Conservation (phyloP, 805 yeast species). For the Zygoascus bituminiphila region DNA sequence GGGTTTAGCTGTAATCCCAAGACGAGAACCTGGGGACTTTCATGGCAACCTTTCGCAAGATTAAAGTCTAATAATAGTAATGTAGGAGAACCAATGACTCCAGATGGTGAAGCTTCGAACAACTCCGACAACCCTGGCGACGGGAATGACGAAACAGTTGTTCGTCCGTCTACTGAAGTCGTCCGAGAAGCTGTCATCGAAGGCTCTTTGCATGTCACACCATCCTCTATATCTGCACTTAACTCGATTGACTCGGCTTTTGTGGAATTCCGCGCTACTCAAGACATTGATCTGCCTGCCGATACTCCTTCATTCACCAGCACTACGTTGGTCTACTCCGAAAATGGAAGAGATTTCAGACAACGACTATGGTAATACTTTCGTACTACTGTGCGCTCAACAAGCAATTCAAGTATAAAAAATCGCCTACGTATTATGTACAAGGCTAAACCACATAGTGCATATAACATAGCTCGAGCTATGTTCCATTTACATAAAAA, state of each 20-base stretch:
- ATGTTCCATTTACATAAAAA: too few species aligned
- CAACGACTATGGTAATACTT: neutral
- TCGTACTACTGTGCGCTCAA: too few species aligned
- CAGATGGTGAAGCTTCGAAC: neutral
- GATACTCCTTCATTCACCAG: neutral
- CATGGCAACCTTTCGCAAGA: constrained; percentile 1
- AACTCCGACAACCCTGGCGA: neutral
- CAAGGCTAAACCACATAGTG: too few species aligned
- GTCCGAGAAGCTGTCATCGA: constrained; percentile 1
- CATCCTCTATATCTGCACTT: neutral
- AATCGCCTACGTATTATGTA: too few species aligned
- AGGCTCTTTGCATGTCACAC: neutral
- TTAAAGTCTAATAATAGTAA: neutral
- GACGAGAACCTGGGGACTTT: neutral
- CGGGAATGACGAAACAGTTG: neutral
- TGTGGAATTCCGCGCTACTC: neutral
- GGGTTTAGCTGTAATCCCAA: constrained; percentile 15
- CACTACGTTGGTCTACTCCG: neutral
- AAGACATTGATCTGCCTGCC: constrained; percentile 1
- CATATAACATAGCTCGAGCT: too few species aligned
- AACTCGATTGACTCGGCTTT: neutral
- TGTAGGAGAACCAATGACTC: neutral
- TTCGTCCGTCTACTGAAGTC: neutral
- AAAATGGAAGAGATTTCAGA: neutral
- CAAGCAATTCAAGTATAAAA: too few species aligned